A percentile compares a stretch with the other conserved stretches of the same genome.
Conservation (phyloP, 805 yeast species). For the Clavispora vitiphila region DNA sequence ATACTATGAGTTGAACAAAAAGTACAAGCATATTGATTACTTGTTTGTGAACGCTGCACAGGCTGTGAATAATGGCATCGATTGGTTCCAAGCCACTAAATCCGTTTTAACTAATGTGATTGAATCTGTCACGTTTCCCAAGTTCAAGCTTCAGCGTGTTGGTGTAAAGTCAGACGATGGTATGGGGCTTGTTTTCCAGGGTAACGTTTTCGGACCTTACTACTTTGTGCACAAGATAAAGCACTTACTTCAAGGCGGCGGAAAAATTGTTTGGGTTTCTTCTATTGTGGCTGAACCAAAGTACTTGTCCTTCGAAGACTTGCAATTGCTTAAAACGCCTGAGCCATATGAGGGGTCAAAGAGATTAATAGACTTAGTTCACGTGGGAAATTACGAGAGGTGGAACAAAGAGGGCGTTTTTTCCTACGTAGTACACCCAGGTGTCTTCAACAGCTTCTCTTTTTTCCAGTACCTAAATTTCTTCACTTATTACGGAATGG, state of each 20-base stretch:
- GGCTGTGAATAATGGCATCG: slow-evolving; percentile 80
- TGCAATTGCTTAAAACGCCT: slow-evolving; percentile 59
- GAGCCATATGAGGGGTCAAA: slow-evolving; percentile 91
- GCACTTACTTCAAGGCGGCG: slow-evolving; percentile 54
- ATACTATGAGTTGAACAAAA: slow-evolving; percentile 59
- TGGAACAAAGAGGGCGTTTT: slow-evolving; percentile 51
- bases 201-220: slow-evolving; percentile 95
- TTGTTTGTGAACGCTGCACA: slow-evolving; percentile 87
- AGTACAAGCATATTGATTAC: slow-evolving; percentile 67
- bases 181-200: slow-evolving; percentile 85
- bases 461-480: slow-evolving; percentile 72
- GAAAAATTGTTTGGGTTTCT: slow-evolving; percentile 79
- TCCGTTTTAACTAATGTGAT: slow-evolving; percentile 66
- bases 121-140: slow-evolving; percentile 82
- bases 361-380: slow-evolving; percentile 77
- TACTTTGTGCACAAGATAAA: slow-evolving; percentile 67
- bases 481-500: slow-evolving; percentile 82
- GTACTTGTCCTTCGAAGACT: slow-evolving; percentile 66
- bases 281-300: slow-evolving; percentile 77
- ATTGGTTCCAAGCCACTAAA: slow-evolving; percentile 73
- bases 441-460: slow-evolving; percentile 82
- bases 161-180: slow-evolving; percentile 77
- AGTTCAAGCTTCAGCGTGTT: slow-evolving; percentile 73
- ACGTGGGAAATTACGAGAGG: slow-evolving; percentile 58
- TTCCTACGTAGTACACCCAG: slow-evolving; percentile 87